Evolutionary conservation across 202 grass and related monocot genomes (phyloP), one percentile per base, ranked within the genome.

Genomic region (Hordeum pubiflorum): DNA sequence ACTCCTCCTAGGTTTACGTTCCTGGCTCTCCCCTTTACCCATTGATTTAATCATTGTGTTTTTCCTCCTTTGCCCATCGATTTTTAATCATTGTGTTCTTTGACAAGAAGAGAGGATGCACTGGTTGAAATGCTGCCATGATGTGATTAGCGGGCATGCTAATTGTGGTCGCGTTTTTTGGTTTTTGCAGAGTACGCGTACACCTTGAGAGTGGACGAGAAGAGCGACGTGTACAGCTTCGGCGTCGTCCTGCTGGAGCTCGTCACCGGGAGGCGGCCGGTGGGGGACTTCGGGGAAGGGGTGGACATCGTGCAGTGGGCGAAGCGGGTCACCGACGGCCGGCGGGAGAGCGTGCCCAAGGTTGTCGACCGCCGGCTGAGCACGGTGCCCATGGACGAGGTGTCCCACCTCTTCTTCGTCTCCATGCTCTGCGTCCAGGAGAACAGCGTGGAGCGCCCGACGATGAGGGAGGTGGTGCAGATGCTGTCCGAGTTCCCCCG

Each of bases 251-350:
- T 98, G 0, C 80, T 98, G 3, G 95, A 99, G 85, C 84, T 99
- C 9, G 86, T 99, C 83, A 93, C 96, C 0, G 92, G 96, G 0
- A 72, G 84, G 3, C 89, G 93, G 0, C 92, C 96, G 1, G 96
- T 98, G 4, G 96, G 90, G 1, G 92, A 88, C 24, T 98, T 98
- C 27, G 96, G 96, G 0, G 90, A 98, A 5, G 96, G 96, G 0
- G 90, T 98, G 9, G 92, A 98, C 77, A 93, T 99, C 60, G 96
- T 99, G 34, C 92, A 93, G 68, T 99, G 96, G 96, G 77, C 91
- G 2, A 91, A 60, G 76, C 84, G 74, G 32, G 21, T 52, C 46
- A 99, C 92, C 0, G 88, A 48, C 0, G 88, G 96, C 1, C 87
- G 71, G 0, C 77, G 89, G 8, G 96, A 96, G 18, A 72, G 54